Conservation (phyloP, 23 red algal genomes). For the Agarophyton chilense region DNA sequence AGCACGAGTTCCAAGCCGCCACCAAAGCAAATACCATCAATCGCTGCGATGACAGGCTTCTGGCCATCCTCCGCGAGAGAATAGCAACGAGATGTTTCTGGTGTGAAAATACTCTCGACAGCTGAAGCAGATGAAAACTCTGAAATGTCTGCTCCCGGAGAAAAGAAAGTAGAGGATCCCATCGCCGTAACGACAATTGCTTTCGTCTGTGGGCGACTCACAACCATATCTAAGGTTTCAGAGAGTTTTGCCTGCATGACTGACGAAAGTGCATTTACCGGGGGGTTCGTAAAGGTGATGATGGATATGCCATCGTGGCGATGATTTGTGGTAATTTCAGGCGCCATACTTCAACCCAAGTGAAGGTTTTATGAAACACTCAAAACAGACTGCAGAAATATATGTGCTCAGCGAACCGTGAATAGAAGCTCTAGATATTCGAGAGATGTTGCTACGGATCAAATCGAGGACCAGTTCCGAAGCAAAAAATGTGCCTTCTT, state of each 20-base stretch:
- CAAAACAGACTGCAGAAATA: no score
- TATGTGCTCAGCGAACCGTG: no score
- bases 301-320: conserved; percentile 60
- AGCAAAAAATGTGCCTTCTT: no score
- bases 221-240: conserved; percentile 37
- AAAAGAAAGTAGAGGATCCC: conserved; percentile 78
- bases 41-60: conserved; percentile 86
- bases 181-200: conserved; percentile 58
- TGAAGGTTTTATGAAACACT: no score
- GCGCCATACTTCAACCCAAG: background rate
- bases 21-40: conserved; percentile 89
- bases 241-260: conserved; percentile 62
- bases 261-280: conserved; percentile 92
- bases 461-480: no score
- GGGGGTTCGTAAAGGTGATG: conserved; percentile 77
- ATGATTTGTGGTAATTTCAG: background rate
- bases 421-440: no score
- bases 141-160: conserved; percentile 90
- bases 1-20: conserved; percentile 90
- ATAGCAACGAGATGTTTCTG: conserved; percentile 69
- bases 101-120: conserved; percentile 29
- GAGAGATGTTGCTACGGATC: no score
- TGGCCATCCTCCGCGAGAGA: conserved; percentile 19
- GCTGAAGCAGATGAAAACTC: conserved; percentile 79
- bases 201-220: conserved; percentile 5